phyloP scores from a whole-genome alignment of 2,329 filamentous ascomycete species.

The Dendrostoma leiphaemia region DNA sequence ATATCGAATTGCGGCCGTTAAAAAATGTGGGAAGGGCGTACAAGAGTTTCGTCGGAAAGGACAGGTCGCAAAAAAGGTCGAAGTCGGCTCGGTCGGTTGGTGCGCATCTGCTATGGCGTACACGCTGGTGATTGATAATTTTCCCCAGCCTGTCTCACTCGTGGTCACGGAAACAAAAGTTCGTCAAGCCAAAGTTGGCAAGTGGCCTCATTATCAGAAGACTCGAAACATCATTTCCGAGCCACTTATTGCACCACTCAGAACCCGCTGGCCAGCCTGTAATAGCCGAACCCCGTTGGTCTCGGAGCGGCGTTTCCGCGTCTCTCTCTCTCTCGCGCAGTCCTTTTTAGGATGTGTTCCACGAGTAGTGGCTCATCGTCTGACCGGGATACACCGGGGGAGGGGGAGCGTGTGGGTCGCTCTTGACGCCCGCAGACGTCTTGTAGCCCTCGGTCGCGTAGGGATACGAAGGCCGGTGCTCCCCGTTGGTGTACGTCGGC shows the following conservation, averaged over 20 bases:
- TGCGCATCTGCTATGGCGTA: neutral
- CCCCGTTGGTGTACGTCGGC: constrained; percentile 45
- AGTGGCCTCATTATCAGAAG: too few relatives aligned
- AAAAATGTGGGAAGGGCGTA: constrained; percentile 1
- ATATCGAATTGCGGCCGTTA: constrained; percentile 7
- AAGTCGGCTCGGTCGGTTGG: neutral
- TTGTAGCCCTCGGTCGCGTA: constrained; percentile 53
- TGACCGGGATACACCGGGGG: constrained; percentile 38
- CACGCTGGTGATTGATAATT: too few relatives aligned
- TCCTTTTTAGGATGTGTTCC: constrained; percentile 45
- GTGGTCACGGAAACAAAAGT: neutral
- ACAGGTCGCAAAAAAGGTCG: constrained; percentile 10
- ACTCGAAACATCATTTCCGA: too few relatives aligned
- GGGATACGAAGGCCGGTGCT: constrained; percentile 35
- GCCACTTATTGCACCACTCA: too few relatives aligned
- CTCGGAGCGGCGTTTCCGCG: too few relatives aligned
- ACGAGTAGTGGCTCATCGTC: constrained; percentile 55
- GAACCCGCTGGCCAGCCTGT: neutral
- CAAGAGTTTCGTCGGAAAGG: constrained; percentile 2
- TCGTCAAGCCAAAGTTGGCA: too few relatives aligned
- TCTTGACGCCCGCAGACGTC: constrained; percentile 32
- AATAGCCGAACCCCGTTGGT: neutral
- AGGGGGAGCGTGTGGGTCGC: constrained; percentile 35
- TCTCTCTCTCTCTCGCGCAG: too few relatives aligned
- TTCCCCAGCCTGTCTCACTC: neutral